phyloP scores from a whole-genome alignment of 805 yeast genomes.

The Lachancea thermotolerans region DNA sequence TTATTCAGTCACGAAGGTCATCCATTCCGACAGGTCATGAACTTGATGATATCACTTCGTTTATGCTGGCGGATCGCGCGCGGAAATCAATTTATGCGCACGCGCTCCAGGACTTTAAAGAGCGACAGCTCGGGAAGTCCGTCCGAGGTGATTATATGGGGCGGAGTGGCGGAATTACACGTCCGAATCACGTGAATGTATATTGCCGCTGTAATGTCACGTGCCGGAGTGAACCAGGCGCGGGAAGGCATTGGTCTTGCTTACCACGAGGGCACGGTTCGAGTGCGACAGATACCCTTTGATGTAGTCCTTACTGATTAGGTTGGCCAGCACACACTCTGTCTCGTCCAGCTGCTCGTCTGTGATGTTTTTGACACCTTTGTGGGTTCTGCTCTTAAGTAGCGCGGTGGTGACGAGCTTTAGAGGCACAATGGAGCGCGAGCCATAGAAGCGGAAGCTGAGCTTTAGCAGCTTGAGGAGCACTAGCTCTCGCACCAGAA shows the following conservation, averaged over 20 bases:
- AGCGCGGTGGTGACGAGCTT: constrained; percentile 7
- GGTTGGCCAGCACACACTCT: constrained; percentile 63
- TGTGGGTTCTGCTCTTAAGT: constrained; percentile 1
- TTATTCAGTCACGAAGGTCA: not conserved
- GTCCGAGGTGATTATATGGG: too few relatives aligned
- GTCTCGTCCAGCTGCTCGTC: constrained; percentile 41
- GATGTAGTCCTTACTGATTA: constrained; percentile 52
- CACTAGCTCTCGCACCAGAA: constrained; percentile 45
- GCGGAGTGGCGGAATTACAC: too few relatives aligned
- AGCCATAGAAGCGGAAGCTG: constrained; percentile 17
- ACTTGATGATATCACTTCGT: not conserved
- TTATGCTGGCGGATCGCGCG: not conserved
- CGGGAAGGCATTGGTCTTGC: constrained; percentile 73
- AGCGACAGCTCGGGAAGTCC: too few relatives aligned
- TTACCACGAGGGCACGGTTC: constrained; percentile 64
- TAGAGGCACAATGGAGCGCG: constrained; percentile 16
- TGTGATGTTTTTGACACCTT: constrained; percentile 6
- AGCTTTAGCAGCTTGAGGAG: constrained; percentile 44
- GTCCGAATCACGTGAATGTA: too few relatives aligned
- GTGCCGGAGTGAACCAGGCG: constrained; percentile 13
- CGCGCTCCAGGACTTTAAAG: too few relatives aligned
- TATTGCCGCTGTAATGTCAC: too few relatives aligned
- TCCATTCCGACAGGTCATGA: not conserved
- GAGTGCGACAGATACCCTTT: constrained; percentile 82
- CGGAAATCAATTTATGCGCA: too few relatives aligned